phyloP scores from a whole-genome alignment of 2,329 filamentous ascomycete species.

The Calonectria leucothoes region DNA sequence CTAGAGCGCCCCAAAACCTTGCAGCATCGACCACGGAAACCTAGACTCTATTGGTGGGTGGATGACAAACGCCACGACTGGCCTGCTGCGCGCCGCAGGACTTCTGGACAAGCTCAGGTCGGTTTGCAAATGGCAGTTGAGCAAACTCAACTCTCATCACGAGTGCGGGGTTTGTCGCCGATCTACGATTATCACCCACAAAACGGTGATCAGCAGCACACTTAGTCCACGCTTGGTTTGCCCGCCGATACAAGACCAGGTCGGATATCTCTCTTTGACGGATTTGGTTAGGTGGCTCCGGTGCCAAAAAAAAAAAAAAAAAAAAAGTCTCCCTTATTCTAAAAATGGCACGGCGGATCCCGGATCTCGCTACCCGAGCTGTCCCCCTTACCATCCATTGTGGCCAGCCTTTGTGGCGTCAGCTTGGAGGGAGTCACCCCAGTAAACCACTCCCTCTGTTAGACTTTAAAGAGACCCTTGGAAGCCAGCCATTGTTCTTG shows the following conservation, averaged over 20 bases:
- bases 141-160: not conserved
- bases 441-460: not conserved
- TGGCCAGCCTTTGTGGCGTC: not conserved
- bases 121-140: not conserved
- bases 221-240: not conserved
- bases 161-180: constrained; percentile 4
- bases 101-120: not conserved
- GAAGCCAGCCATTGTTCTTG: not conserved
- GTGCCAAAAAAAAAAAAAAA: too few relatives aligned
- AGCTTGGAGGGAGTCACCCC: not conserved
- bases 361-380: not conserved
- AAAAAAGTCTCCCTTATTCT: not conserved
- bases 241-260: not conserved
- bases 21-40: not conserved
- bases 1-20: not conserved
- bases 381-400: not conserved
- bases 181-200: not conserved
- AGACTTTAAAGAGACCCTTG: not conserved
- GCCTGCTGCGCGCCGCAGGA: not conserved
- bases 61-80: not conserved
- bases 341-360: not conserved
- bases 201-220: not conserved
- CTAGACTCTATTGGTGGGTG: not conserved
- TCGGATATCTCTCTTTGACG: not conserved
- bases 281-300: not conserved